Conservation (phyloP, 2,329 filamentous ascomycete genomes). For the Aaosphaeria arxii region DNA sequence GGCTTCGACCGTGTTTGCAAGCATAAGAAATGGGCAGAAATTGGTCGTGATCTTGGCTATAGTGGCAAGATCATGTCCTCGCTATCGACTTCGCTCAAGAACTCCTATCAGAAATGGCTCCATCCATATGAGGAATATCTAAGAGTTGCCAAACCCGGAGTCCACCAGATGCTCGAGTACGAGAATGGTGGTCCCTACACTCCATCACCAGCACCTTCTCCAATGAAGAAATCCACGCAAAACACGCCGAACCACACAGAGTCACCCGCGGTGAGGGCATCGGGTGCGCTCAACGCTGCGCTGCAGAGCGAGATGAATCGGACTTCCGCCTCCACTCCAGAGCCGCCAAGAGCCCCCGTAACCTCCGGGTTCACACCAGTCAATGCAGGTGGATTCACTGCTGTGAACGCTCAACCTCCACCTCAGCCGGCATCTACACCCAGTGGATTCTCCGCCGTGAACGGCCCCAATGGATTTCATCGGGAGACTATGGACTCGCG, state of each 20-base stretch:
- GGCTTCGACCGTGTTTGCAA: slow-evolving; percentile 98
- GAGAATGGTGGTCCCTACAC: slow-evolving; percentile 92
- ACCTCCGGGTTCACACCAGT: slow-evolving; percentile 69
- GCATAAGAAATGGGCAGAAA: slow-evolving; percentile 98
- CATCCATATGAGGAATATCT: slow-evolving; percentile 96
- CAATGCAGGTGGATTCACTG: slow-evolving; percentile 62
- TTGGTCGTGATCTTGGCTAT: slow-evolving; percentile 92
- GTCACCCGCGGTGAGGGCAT: slow-evolving; percentile 64
- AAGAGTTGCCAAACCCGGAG: slow-evolving; percentile 83
- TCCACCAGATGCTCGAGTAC: slow-evolving; percentile 91
- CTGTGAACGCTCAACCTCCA: slow-evolving; percentile 55
- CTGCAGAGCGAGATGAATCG: slow-evolving; percentile 39
- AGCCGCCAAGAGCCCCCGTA: slow-evolving; percentile 57
- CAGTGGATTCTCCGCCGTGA: slow-evolving; percentile 57
- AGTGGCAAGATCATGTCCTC: slow-evolving; percentile 99
- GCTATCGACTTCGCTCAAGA: slow-evolving; percentile 93
- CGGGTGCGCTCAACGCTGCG: slow-evolving; percentile 55
- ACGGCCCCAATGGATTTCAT: slow-evolving; percentile 51
- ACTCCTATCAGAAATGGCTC: slow-evolving; percentile 96
- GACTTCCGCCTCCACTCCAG: slow-evolving; percentile 40
- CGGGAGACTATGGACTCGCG: slow-evolving; percentile 51
- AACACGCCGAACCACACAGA: slow-evolving; percentile 56
- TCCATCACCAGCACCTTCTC: slow-evolving; percentile 70
- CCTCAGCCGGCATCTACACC: slow-evolving; percentile 21
- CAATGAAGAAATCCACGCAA: slow-evolving; percentile 58